Base-by-base conservation (phyloP, 768 basidiomycete genomes). In the Termitomyces sp. region DNA sequence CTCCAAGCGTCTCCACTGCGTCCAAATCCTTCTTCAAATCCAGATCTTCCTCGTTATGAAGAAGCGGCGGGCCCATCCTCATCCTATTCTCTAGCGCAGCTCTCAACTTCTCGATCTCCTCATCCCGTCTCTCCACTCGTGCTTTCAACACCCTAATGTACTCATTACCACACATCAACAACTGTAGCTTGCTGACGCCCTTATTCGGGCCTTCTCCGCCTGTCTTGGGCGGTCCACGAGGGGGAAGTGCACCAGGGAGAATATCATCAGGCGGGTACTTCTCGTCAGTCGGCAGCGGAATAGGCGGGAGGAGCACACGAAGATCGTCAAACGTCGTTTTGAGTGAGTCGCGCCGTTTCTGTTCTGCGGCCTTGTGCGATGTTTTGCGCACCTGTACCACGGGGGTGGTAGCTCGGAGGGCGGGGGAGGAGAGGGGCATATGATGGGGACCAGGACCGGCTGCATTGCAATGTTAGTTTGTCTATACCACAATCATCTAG, bases 301-400 rank as follows among this genome's bases (percentile, higher is more conserved):
- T 92, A 7, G 93, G 92, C 1, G 97, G 97, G 0, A 99, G 82
- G 16, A 98, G 79, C 18, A 79, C 72, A 16, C 92, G 89, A 12
- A 94, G 80, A 57, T 93, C 91, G 67, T 94, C 92, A 68, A 90
- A 98, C 4, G 95, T 94, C 16, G 91, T 88, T 77, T 98, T 99
- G 62, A 98, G 85, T 48, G 93, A 95, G 74, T 99, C 96, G 9
- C 97, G 88, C 49, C 97, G 90, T 71, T 96, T 95, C 73, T 99
- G 97, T 74, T 99, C 97, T 6, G 97, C 97, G 13, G 89, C 92
- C 75, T 98, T 98, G 75, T 99, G 92, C 7, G 92, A 92, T 33
- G 88, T 89, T 73, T 92, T 93, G 61, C 86, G 83, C 51, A 82
- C 73, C 39, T 80, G 80, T 48, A 83, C 64, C 1, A 67, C 66